Evolutionary conservation across 2,329 filamentous ascomycete genomes (phyloP).

Genomic region (Microthyrium microscopicum): DNA sequence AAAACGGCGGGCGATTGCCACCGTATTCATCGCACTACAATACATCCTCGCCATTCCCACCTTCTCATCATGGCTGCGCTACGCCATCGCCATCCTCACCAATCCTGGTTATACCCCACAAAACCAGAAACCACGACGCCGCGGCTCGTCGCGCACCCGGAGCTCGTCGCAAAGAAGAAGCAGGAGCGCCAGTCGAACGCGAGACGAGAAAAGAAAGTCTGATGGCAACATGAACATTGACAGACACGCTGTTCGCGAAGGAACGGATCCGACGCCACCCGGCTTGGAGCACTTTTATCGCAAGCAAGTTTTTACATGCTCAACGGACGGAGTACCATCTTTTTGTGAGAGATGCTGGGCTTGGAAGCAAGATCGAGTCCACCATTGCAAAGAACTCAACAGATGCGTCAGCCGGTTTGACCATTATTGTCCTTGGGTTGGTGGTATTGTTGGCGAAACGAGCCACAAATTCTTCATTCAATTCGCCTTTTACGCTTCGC

Average conservation of each 20-base stretch:
- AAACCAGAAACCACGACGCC: not conserved
- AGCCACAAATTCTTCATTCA: slow-evolving; percentile 87
- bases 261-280: slow-evolving; percentile 37
- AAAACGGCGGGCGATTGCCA: too few relatives aligned
- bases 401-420: slow-evolving; percentile 84
- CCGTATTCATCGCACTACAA: too few relatives aligned
- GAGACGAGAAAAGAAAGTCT: not conserved
- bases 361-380: slow-evolving; percentile 76
- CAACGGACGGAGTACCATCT: slow-evolving; percentile 63
- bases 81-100: slow-evolving; percentile 47
- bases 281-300: slow-evolving; percentile 64
- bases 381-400: slow-evolving; percentile 70
- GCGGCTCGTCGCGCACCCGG: too few relatives aligned
- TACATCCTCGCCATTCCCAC: too few relatives aligned
- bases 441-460: slow-evolving; percentile 75
- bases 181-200: not conserved
- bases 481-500: slow-evolving; percentile 56
- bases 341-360: slow-evolving; percentile 75
- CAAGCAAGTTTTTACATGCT: slow-evolving; percentile 70
- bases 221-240: not conserved
- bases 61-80: too few relatives aligned
- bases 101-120: slow-evolving; percentile 53
- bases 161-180: too few relatives aligned
- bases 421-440: slow-evolving; percentile 93
- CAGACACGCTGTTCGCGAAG: slow-evolving; percentile 11